Evolutionary conservation across 2,329 filamentous ascomycete species (phyloP), one percentile per base, ranked within the genome.

Genomic region (Alternaria novae-zelandiae): DNA sequence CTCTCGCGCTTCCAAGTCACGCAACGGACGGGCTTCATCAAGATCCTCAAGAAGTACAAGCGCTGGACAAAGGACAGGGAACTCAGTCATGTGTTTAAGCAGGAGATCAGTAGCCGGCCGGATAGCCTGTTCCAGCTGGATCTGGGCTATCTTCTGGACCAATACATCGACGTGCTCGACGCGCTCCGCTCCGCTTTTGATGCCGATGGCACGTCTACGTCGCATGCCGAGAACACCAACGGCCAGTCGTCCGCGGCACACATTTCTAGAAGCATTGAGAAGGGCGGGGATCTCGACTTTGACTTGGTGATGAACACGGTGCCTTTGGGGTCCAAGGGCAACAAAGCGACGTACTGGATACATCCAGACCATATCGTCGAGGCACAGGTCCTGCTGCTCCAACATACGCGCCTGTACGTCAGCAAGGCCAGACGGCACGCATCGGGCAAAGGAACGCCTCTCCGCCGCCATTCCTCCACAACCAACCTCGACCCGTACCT

Each of bases 11-110:
- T 95, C 71, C 87, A 90, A 66, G 85, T 87, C 63, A 90, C 91
- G 3, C 93, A 96, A 75, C 85, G 89, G 10, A 87, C 90, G 5
- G 93, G 91, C 5, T 94, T 96, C 72, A 87, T 88, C 59, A 96
- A 96, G 81, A 90, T 96, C 41, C 82, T 94, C 32, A 96, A 95
- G 78, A 96, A 96, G 77, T 95, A 96, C 81, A 83, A 90, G 86
- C 94, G 94, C 86, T 96, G 93, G 93, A 95, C 92, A 4, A 89
- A 89, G 44, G 94, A 92, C 21, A 84, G 84, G 6, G 84, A 86
- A 0, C 82, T 96, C 21, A 86, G 87, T 64, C 82, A 83, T 49
- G 87, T 89, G 23, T 91, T 96, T 79, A 88, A 87, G 64, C 85
- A 89, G 28, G 86, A 89, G 69, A 81, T 95, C 23, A 83, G 93